A percentile compares a stretch with the other conserved stretches of the same genome.
These are phyloP conservation scores for Yamadazyma jaroonii DNA, from an alignment of 1,139 yeast genomes.

Conservation along the genomic window DNA sequence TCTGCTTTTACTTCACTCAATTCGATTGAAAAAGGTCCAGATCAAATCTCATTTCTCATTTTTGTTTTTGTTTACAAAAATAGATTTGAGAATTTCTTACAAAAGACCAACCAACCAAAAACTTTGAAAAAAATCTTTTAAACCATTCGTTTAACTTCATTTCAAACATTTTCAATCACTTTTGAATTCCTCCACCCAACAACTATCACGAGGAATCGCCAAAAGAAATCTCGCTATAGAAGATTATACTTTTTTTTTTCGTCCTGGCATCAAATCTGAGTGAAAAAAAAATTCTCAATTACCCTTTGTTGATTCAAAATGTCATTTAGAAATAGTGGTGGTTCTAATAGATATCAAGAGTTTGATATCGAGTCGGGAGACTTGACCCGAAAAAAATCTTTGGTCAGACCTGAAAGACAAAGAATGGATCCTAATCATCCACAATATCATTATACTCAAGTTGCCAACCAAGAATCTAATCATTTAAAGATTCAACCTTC, in stretches of 20 bases:
- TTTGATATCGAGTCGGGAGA: constrained; percentile 52
- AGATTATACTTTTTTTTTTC: not conserved
- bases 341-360: constrained; percentile 31
- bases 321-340: constrained; percentile 16
- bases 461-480: constrained; percentile 65
- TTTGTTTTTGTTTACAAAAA: constrained; percentile 1
- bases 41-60: not conserved
- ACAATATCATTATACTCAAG: constrained; percentile 77
- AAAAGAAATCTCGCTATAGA: too few species aligned
- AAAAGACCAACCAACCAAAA: not conserved
- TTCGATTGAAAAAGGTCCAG: not conserved
- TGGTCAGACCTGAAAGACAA: constrained; percentile 79
- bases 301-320: constrained; percentile 4
- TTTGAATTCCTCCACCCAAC: too few species aligned
- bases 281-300: not conserved
- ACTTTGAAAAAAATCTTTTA: too few species aligned
- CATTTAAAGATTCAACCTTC: constrained; percentile 69
- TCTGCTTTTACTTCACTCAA: not conserved
- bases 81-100: constrained; percentile 1
- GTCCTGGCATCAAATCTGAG: not conserved
- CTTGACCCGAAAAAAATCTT: constrained; percentile 57
- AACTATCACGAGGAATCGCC: not conserved
- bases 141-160: too few species aligned
- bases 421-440: constrained; percentile 68
- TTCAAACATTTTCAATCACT: too few species aligned